Evolutionary conservation across 108 stramenopile genomes (phyloP).

Genomic region (Skeletonema potamos): DNA sequence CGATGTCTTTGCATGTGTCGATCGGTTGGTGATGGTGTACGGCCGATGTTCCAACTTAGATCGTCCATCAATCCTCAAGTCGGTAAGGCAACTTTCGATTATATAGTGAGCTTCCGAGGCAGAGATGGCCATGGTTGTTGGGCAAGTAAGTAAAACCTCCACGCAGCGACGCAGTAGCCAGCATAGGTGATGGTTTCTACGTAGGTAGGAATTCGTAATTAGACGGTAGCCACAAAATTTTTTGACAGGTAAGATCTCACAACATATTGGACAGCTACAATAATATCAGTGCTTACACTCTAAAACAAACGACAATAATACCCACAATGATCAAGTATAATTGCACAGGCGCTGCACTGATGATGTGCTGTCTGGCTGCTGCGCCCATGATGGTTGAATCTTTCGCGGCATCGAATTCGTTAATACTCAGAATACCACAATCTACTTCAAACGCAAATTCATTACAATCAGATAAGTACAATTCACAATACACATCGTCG

Average conservation of each 20-base stretch:
- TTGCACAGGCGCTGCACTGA: not conserved
- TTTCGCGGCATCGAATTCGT: not conserved
- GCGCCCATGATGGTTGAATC: not conserved
- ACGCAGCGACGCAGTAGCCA: too few species aligned
- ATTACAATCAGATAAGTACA: not conserved
- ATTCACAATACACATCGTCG: not conserved
- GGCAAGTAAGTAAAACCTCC: too few species aligned
- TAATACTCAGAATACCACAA: not conserved
- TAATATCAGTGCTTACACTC: too few species aligned
- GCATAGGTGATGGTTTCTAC: not conserved
- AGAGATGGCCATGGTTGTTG: constrained; percentile 56
- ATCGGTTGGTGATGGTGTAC: constrained; percentile 40
- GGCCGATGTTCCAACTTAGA: constrained; percentile 50
- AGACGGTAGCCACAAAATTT: not conserved
- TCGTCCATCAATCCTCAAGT: constrained; percentile 71
- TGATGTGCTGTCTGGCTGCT: not conserved
- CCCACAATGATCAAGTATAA: not conserved
- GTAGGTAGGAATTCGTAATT: not conserved
- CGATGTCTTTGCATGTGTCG: constrained; percentile 1
- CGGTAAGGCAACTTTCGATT: constrained; percentile 62
- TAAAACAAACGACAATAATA: too few species aligned
- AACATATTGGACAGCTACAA: too few species aligned
- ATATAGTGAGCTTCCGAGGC: constrained; percentile 67
- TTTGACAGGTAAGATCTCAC: not conserved
- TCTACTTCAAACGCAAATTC: not conserved